Percentiles rank a stretch among this genome's conserved stretches.
phyloP scores from a whole-genome alignment of 2,329 filamentous ascomycete species.

The Ceratocystis harringtonii region DNA sequence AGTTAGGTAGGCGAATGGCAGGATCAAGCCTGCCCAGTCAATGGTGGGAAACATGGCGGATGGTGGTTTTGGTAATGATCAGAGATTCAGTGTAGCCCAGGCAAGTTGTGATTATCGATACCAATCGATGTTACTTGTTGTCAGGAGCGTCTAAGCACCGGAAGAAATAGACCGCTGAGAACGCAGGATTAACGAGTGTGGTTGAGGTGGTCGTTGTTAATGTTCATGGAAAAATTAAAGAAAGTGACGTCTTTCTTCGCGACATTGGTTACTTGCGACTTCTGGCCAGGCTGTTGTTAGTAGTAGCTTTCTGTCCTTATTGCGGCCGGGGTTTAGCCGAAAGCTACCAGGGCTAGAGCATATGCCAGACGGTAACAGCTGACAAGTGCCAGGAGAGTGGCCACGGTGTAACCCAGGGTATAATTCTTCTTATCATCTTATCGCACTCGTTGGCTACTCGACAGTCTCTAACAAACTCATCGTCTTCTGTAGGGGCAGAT shows the following conservation, averaged over 20 bases:
- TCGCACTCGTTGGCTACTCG: not conserved
- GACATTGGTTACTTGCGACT: not conserved
- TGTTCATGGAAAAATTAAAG: not conserved
- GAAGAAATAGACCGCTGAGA: not conserved
- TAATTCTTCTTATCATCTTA: not conserved
- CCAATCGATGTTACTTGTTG: not conserved
- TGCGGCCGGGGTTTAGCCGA: slow-evolving; percentile 8
- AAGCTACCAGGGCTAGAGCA: not conserved
- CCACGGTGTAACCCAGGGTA: no score
- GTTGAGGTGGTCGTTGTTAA: not conserved
- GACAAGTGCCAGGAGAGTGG: not conserved
- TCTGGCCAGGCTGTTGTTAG: slow-evolving; percentile 13
- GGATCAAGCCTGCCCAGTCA: slow-evolving; percentile 71
- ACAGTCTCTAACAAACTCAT: not conserved
- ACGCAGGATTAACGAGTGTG: slow-evolving; percentile 8
- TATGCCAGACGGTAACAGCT: not conserved
- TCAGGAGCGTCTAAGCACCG: not conserved
- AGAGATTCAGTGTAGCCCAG: not conserved
- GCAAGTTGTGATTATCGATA: not conserved
- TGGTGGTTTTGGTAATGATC: slow-evolving; percentile 15
- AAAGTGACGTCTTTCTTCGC: slow-evolving; percentile 13
- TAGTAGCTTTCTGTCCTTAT: slow-evolving; percentile 2
- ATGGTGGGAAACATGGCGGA: slow-evolving; percentile 36
- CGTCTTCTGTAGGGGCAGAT: not conserved
- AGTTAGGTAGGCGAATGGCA: slow-evolving; percentile 78